Evolutionary conservation across 208 protist genomes (phyloP).

Genomic region (Crithidia bombi): DNA sequence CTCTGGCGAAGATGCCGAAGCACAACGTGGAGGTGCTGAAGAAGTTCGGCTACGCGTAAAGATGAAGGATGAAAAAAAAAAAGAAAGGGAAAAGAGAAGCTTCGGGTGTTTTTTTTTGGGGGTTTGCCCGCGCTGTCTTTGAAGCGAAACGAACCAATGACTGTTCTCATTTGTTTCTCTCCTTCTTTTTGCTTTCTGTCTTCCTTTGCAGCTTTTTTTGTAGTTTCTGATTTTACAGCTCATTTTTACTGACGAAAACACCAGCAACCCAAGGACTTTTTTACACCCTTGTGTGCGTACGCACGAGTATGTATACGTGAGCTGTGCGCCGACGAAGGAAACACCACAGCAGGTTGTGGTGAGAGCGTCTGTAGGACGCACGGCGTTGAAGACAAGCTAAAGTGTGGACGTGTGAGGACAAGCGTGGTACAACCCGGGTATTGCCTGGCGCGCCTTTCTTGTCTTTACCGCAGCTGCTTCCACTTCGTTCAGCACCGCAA

Average conservation of each 20-base stretch:
- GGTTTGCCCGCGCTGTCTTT: too few relatives aligned
- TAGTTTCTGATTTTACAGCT: constrained; percentile 11
- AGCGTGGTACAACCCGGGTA: too few relatives aligned
- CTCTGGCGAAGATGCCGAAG: constrained; percentile 83
- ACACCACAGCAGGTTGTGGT: too few relatives aligned
- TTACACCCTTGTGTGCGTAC: background rate
- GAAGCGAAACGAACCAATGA: too few relatives aligned
- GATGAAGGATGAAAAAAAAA: constrained; percentile 2
- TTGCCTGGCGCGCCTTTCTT: too few relatives aligned
- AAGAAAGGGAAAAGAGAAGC: background rate
- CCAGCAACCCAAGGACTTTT: background rate
- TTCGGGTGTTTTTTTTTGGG: background rate
- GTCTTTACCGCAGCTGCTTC: too few relatives aligned
- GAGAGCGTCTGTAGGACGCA: too few relatives aligned
- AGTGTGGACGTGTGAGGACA: too few relatives aligned
- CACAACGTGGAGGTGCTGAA: constrained; percentile 87
- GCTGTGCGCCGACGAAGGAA: too few relatives aligned
- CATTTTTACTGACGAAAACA: constrained; percentile 14
- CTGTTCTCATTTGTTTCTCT: background rate
- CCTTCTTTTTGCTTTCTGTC: constrained; percentile 21
- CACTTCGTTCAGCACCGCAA: too few relatives aligned
- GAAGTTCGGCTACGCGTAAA: constrained; percentile 91
- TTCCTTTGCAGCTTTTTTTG: constrained; percentile 5
- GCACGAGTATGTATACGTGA: too few relatives aligned
- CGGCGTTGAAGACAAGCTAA: too few relatives aligned